Base-by-base conservation (phyloP, 495 filamentous ascomycete genomes). In the Recurvomyces mirabilis region DNA sequence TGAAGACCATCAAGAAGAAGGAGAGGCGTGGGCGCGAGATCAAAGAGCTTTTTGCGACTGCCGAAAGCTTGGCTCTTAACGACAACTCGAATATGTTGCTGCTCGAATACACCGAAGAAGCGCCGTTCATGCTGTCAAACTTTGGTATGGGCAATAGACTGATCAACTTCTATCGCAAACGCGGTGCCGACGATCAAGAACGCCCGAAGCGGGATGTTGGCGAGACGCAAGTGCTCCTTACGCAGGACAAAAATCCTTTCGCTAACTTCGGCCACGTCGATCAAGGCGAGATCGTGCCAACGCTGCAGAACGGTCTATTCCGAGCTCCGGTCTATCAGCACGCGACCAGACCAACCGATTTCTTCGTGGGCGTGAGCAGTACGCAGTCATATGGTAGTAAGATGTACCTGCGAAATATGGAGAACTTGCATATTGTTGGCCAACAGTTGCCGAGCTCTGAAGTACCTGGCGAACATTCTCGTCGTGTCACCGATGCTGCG, bases 91-190 rank as follows among this genome's bases (percentile, higher is more conserved):
- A 75, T 19, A 78, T 81, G 13, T 67, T 94, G 7, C 70, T 99
- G 13, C 77, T 95, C 24, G 91, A 99, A 64, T 96, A 96, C 63
- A 91, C 86, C 10, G 91, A 99, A 59, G 86, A 96, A 60, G 82
- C 83, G 42, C 91, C 91, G 1, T 82, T 76, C 11, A 82, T 88
- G 44, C 69, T 99, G 49, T 94, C 91, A 6, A 93, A 93, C 61
- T 89, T 94, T 51, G 91, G 88, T 47, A 99, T 99, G 91, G 89
- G 86, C 38, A 89, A 78, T 59, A 81, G 84, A 30, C 75, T 96
- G 30, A 82, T 96, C 64, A 95, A 96, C 55, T 96, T 95, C 64
- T 94, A 94, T 58, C 81, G 91, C 13, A 80, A 87, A 24, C 91
- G 84, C 57, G 81, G 82, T 53, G 73, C 72, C 22, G 84, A 88